phyloP scores from a whole-genome alignment of 306 rosid genomes.

The Pterocarpus santalinus region DNA sequence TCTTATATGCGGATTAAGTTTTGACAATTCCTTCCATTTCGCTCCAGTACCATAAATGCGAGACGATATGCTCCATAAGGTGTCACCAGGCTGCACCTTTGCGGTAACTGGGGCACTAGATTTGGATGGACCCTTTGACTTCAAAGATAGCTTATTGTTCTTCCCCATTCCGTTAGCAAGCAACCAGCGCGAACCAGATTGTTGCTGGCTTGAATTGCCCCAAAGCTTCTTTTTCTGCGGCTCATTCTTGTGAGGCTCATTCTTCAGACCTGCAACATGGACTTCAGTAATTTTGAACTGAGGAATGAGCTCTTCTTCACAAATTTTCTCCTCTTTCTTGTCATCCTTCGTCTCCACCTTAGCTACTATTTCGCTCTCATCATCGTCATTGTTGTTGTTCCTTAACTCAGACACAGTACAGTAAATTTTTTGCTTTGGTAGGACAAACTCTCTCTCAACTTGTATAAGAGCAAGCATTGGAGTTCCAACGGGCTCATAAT shows the following conservation, averaged over 20 bases:
- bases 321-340: slow-evolving; percentile 51
- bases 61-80: slow-evolving; percentile 88
- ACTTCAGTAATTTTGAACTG: slow-evolving; percentile 87
- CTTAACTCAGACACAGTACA: slow-evolving; percentile 62
- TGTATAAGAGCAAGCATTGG: slow-evolving; percentile 96
- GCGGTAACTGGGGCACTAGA: slow-evolving; percentile 58
- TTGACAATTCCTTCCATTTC: slow-evolving; percentile 71
- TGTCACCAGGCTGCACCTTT: slow-evolving; percentile 79
- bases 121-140: slow-evolving; percentile 70
- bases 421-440: slow-evolving; percentile 82
- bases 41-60: slow-evolving; percentile 62
- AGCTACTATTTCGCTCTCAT: slow-evolving; percentile 51
- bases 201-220: slow-evolving; percentile 80
- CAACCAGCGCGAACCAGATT: slow-evolving; percentile 95
- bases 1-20: slow-evolving; percentile 68
- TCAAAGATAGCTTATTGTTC: slow-evolving; percentile 69
- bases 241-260: slow-evolving; percentile 39
- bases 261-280: slow-evolving; percentile 80
- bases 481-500: slow-evolving; percentile 87
- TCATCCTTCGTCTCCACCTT: slow-evolving; percentile 56
- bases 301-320: slow-evolving; percentile 69
- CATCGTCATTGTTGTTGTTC: slow-evolving; percentile 57
- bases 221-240: slow-evolving; percentile 69
- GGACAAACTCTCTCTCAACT: slow-evolving; percentile 89
- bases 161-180: slow-evolving; percentile 92